Conservation (phyloP, 257 asterid species). For the Rhazya stricta region DNA sequence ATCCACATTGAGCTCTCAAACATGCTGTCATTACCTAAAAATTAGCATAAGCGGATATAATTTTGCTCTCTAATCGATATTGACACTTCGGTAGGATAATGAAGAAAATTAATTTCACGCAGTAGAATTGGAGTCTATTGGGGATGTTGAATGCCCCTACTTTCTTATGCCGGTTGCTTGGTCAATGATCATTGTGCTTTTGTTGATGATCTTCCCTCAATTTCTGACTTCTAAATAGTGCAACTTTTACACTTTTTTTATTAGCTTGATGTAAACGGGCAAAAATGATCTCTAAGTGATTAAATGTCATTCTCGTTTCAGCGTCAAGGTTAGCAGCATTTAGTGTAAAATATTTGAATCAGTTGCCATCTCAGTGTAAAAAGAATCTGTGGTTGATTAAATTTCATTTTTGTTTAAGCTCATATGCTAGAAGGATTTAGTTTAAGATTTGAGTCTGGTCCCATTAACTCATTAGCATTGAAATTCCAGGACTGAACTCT, state of each 20-base stretch:
- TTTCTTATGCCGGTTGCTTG: not conserved
- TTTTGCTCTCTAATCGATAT: not conserved
- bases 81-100: not conserved
- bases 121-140: not conserved
- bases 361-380: too few relatives aligned
- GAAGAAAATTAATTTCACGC: not conserved
- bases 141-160: not conserved
- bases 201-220: not conserved
- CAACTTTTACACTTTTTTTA: too few relatives aligned
- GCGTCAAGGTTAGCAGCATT: not conserved
- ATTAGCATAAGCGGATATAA: not conserved
- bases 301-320: not conserved
- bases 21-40: not conserved
- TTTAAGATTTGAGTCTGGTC: not conserved
- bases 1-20: not conserved
- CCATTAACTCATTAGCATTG: not conserved
- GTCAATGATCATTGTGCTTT: not conserved
- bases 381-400: too few relatives aligned
- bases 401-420: not conserved
- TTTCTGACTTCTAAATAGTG: not conserved
- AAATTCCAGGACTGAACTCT: slow-evolving; percentile 66
- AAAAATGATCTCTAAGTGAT: too few relatives aligned
- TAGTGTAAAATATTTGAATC: not conserved
- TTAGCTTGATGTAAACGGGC: not conserved
- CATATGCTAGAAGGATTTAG: not conserved